Percentiles rank a stretch among this genome's conserved stretches.
phyloP scores from a whole-genome alignment of 345 rosid species.

The Syzygium oleosum region DNA sequence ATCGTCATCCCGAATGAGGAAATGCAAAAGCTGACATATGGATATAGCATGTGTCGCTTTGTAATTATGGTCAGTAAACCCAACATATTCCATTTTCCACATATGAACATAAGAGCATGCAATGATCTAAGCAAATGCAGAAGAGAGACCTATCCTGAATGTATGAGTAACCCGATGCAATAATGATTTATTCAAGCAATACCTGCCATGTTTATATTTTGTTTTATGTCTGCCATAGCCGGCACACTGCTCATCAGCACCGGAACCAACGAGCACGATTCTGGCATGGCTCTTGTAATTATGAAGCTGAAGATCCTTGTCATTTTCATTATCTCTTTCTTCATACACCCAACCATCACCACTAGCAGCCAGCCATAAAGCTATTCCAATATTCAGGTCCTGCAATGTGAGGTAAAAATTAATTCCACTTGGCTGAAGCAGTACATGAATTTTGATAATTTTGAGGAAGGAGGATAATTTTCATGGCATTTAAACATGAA shows the following conservation, averaged over 20 bases:
- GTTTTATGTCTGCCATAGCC: constrained; percentile 96
- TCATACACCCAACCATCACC: constrained; percentile 76
- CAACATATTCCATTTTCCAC: background rate
- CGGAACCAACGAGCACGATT: constrained; percentile 81
- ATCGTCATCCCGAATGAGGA: background rate
- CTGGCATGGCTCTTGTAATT: constrained; percentile 62
- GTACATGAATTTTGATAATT: background rate
- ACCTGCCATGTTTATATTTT: constrained; percentile 75
- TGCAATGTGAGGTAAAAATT: constrained; percentile 16
- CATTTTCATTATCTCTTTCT: constrained; percentile 10
- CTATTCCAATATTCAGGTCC: constrained; percentile 95
- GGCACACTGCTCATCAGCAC: constrained; percentile 99
- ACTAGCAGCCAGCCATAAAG: constrained; percentile 83
- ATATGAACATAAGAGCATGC: background rate
- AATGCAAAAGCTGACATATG: background rate
- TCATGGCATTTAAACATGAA: background rate
- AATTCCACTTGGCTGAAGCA: background rate
- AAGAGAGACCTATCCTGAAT: background rate
- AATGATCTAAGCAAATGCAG: background rate
- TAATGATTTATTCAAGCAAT: background rate
- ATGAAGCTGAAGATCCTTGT: constrained; percentile 14
- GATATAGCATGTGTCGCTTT: background rate
- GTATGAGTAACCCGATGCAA: background rate
- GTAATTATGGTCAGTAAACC: background rate
- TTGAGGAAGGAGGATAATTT: background rate